phyloP scores from a whole-genome alignment of 805 yeast species.

The Candida montana region DNA sequence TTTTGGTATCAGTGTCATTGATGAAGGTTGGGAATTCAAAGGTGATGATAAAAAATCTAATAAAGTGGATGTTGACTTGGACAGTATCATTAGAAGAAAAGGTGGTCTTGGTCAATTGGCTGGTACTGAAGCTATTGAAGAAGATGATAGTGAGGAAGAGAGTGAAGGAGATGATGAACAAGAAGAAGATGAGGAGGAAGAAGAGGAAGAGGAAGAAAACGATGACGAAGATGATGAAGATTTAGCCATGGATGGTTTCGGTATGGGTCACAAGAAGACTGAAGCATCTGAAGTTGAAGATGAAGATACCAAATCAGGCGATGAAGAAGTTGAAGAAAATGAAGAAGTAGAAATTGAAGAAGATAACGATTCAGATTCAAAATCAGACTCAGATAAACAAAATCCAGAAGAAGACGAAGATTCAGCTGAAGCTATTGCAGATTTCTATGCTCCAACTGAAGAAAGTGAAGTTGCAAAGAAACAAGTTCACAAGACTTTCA shows the following conservation, averaged over 20 bases:
- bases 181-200: constrained; percentile 26
- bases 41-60: constrained; percentile 33
- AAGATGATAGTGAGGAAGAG: constrained; percentile 36
- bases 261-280: constrained; percentile 25
- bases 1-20: constrained; percentile 35
- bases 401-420: constrained; percentile 43
- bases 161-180: constrained; percentile 37
- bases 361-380: constrained; percentile 29
- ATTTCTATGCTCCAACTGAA: constrained; percentile 59
- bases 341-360: constrained; percentile 26
- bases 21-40: constrained; percentile 83
- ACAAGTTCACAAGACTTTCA: constrained; percentile 59
- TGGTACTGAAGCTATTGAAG: constrained; percentile 35
- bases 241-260: constrained; percentile 43
- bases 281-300: constrained; percentile 22
- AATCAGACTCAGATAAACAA: constrained; percentile 23
- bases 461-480: constrained; percentile 51
- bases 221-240: constrained; percentile 35
- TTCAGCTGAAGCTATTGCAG: constrained; percentile 76
- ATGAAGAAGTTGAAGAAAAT: constrained; percentile 27
- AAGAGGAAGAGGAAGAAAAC: constrained; percentile 8
- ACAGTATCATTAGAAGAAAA: constrained; percentile 78
- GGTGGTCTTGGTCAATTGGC: constrained; percentile 66
- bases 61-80: constrained; percentile 73
- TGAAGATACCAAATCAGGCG: constrained; percentile 12